A percentile compares a stretch with the other conserved stretches of the same genome.
These are phyloP conservation scores for Ustilago cynodontis DNA, from an alignment of 1,284 basidiomycete species.

Conservation along the genomic window DNA sequence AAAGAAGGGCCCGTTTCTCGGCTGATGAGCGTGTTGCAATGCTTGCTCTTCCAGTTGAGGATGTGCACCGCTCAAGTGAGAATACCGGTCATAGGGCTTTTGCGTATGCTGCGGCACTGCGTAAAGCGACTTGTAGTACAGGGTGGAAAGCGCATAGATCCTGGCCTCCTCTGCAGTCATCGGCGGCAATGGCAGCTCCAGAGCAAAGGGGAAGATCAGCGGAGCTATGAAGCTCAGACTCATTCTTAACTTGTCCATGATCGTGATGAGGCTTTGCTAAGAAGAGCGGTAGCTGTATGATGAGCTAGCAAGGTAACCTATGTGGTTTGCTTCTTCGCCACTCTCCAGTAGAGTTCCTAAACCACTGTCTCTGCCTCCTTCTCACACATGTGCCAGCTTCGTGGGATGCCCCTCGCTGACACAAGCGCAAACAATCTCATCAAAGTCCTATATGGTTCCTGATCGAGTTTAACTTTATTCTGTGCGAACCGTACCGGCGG, in stretches of 20 bases:
- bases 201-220: neutral
- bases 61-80: constrained; percentile 6
- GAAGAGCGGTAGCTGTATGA: neutral
- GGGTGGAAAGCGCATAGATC: neutral
- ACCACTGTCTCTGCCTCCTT: neutral
- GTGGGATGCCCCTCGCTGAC: no score
- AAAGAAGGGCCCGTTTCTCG: constrained; percentile 15
- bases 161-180: neutral
- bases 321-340: no score
- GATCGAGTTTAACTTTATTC: neutral
- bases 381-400: no score
- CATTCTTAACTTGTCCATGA: neutral
- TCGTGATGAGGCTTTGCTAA: neutral
- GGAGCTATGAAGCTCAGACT: neutral
- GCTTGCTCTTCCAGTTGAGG: constrained; percentile 8
- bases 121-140: neutral
- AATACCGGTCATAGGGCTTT: neutral
- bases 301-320: no score
- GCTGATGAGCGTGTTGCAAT: neutral
- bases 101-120: neutral
- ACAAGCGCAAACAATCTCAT: no score
- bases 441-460: neutral
- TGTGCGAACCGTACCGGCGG: neutral
- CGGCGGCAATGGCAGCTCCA: neutral
- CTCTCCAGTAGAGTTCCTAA: no score